Conservation (phyloP, 768 basidiomycete genomes). For the Gloeostereum incarnatum region DNA sequence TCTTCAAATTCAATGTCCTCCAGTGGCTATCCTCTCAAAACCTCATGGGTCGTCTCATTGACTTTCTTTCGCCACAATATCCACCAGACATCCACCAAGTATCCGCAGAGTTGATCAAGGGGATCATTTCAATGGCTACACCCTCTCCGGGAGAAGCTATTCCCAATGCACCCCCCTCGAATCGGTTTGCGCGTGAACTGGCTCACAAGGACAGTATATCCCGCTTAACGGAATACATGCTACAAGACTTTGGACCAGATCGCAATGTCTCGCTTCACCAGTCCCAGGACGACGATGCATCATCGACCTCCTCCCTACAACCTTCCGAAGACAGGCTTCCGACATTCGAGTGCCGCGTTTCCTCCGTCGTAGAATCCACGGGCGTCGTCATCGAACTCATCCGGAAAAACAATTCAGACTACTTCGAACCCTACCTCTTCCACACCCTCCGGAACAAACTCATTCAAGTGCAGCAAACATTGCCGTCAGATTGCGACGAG, state of each 20-base stretch:
- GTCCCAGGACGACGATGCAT: not conserved
- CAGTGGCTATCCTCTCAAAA: constrained; percentile 86
- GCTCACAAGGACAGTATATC: constrained; percentile 64
- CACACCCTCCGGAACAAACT: constrained; percentile 88
- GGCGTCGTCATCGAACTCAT: constrained; percentile 90
- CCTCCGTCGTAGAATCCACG: constrained; percentile 80
- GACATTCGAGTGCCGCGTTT: constrained; percentile 47
- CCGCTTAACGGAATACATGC: constrained; percentile 67
- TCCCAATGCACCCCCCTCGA: constrained; percentile 66
- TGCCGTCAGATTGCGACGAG: constrained; percentile 27
- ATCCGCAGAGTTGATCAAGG: constrained; percentile 87
- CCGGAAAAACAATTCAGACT: constrained; percentile 96
- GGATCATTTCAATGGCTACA: constrained; percentile 89
- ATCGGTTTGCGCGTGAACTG: constrained; percentile 83
- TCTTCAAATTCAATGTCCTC: constrained; percentile 19
- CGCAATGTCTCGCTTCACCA: constrained; percentile 4
- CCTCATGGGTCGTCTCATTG: constrained; percentile 74
- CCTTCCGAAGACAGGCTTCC: constrained; percentile 14
- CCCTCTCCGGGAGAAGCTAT: constrained; percentile 75
- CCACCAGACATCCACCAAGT: constrained; percentile 73
- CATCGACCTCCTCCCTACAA: constrained; percentile 5
- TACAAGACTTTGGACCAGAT: constrained; percentile 46
- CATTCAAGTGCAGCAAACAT: constrained; percentile 77
- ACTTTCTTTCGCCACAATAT: constrained; percentile 72
- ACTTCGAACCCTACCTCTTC: constrained; percentile 95